Base-by-base conservation (phyloP, 352 stramenopile genomes). In the Phytopythium cucurbitacearum region DNA sequence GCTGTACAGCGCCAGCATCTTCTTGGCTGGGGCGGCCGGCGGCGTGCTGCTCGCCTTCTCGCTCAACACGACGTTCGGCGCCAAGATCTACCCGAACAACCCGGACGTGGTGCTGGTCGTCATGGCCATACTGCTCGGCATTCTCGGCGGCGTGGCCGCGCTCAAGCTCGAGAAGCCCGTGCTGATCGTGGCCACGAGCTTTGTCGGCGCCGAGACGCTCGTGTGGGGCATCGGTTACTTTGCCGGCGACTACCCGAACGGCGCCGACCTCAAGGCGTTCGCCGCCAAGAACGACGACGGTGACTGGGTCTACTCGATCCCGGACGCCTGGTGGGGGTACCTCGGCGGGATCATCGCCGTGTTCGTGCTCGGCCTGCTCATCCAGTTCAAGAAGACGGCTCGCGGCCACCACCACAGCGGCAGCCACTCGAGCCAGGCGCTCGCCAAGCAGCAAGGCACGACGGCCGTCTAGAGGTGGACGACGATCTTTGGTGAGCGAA, bases 251-350 rank as follows among this genome's bases (percentile, higher is more conserved):
- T 91, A 86, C 56, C 76, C 78, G 7, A 91, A 81, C 36, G 73
- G 65, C 35, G 72, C 69, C 12, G 62, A 80, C 46, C 64, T 91
- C 16, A 68, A 74, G 38, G 57, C 75, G 36, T 84, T 86, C 45
- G 59, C 69, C 48, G 44, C n/a, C 3, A 62, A 61, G 39, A 64
- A 69, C 15, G 57, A 48, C 15, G 57, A 76, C 3, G 74, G 71
- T 38, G 51, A 77, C 9, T 87, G 65, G 60, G 56, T 79, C 10
- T 94, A 92, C 59, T 59, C 67, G 7, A 79, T 94, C 38, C 77
- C 77, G 7, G 64, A 63, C 21, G 76, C 73, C 5, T 92, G 84
- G 80, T 94, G 80, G 82, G 76, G 46, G 11, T 94, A 94, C 58
- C 40, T 94, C 50, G 72, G 62, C 4, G 78, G 66, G 3, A 86